Base-by-base conservation (phyloP, 768 basidiomycete species). In the Lentinula boryana region DNA sequence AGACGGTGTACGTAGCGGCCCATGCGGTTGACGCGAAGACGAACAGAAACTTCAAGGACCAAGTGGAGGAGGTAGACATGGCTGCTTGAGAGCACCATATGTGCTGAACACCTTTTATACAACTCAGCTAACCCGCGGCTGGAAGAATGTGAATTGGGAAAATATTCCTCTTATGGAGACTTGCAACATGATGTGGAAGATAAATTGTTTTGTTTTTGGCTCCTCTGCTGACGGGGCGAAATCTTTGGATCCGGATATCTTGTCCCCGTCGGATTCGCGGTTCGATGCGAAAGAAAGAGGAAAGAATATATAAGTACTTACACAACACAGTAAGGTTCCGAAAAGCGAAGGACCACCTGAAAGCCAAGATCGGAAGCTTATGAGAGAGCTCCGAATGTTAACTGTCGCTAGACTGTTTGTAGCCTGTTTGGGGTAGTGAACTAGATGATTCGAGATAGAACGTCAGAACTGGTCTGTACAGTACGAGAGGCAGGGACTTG, bases 1-100 rank as follows among this genome's bases (percentile, higher is more conserved):
- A 71, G 61, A 74, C 70, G 7, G 64, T 60, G 68, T 88, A 87
- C 0, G 74, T 75, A 8, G 76, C 81, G 33, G 76, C 78, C 9
- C 74, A 66, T n/a, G 65, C 75, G n/a, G 55, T 27, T 4, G 58
- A 38, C 10, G 27, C 33, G 63, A 48, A 35, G 44, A 66, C 56
- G 44, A 63, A 61, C 60, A 60, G 52, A 56, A 66, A 32, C 41
- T 56, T 53, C 18, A 63, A 62, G 35, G 53, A 71, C 63, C 56
- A 63, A 21, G 58, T 54, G 63, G 51, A 57, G 67, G 59, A 46
- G 44, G 48, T 48, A 44, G 58, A 46, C 43, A 57, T 57, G 56
- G 56, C 5, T 38, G 40, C 56, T 57, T 43, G 41, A 31, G 13
- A 33, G 27, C 40, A 16, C 27, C 27, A 43, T 21, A 32, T 23